Evolutionary conservation across 345 rosid genomes (phyloP).

Genomic region (Pelargonium nanum): DNA sequence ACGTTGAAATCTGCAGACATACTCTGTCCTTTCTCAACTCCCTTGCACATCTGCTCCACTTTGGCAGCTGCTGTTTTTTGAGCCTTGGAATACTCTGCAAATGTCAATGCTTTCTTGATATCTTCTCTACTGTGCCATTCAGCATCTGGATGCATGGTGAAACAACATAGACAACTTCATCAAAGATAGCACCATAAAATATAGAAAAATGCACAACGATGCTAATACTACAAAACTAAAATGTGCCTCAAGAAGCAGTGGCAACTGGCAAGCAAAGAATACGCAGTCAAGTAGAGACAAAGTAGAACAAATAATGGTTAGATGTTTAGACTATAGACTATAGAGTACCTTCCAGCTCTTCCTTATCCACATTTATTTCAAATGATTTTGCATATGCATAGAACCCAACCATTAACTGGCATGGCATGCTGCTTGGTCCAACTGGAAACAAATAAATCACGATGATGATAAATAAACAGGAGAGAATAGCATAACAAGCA

Average conservation of each 20-base stretch:
- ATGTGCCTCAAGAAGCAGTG: no score
- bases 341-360: constrained; percentile 77
- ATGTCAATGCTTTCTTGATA: constrained; percentile 49
- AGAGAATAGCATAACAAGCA: neutral
- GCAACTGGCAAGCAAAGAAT: no score
- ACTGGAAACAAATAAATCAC: constrained; percentile 30
- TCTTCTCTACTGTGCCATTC: constrained; percentile 85
- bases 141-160: no score
- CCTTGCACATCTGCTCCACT: constrained; percentile 75
- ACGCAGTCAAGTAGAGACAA: no score
- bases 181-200: no score
- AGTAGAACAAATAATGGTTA: neutral
- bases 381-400: constrained; percentile 73
- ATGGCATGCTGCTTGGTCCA: constrained; percentile 77
- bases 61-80: constrained; percentile 71
- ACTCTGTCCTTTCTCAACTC: constrained; percentile 65
- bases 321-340: no score
- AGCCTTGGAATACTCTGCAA: constrained; percentile 81
- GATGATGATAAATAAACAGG: constrained; percentile 4
- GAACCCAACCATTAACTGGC: constrained; percentile 93
- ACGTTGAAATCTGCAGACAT: constrained; percentile 61
- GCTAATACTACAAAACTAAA: no score
- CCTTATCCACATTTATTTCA: constrained; percentile 74
- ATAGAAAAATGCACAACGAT: no score
- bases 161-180: no score